Base-by-base conservation (phyloP, 768 basidiomycete genomes). In the Suillus spraguei region DNA sequence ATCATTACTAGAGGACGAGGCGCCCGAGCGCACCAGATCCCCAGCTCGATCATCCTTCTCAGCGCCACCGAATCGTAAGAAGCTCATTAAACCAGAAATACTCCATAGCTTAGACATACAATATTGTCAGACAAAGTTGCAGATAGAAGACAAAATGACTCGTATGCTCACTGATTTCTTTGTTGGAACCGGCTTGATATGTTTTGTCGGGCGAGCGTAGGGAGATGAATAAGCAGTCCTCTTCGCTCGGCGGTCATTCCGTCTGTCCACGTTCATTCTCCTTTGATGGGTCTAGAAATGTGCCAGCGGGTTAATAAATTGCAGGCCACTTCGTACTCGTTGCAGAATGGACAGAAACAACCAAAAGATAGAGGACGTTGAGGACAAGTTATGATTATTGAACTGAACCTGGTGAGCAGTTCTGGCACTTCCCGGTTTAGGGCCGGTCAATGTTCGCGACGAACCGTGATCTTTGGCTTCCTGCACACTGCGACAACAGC, bases 241-340 rank as follows among this genome's bases (percentile, higher is more conserved):
- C 49, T 71, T 74, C 55, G 72, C 72, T 59, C 74, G 78, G 69
- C 74, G 81, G 64, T 78, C 81, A 68, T 69, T 78, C 39, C 74
- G 76, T 72, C 88, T 82, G 68, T 84, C 75, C 44, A 81, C 86
- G 69, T 87, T 87, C 88, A 89, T 90, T 47, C 69, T 68, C 44
- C 22, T 50, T 32, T 13, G 47, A 38, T 60, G 17, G 35, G 33
- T 11, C 16, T 60, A 64, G 60, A 67, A 69, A 70, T 56, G 60
- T 10, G n/a, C 42, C 41, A 39, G 69, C 46, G 61, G 50, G 49
- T 35, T 47, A 33, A 44, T 35, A 35, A n/a, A 17, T 41, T n/a
- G 8, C 38, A 35, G 49, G 55, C 38, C 13, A 3, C 36, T 14
- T 56, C 28, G 63, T 50, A 60, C 49, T 59, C 55, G 69, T 47